These are phyloP conservation scores for Phascolomyces articulosus DNA, from an alignment of 371 early-diverging fungal genomes.

Conservation along the genomic window DNA sequence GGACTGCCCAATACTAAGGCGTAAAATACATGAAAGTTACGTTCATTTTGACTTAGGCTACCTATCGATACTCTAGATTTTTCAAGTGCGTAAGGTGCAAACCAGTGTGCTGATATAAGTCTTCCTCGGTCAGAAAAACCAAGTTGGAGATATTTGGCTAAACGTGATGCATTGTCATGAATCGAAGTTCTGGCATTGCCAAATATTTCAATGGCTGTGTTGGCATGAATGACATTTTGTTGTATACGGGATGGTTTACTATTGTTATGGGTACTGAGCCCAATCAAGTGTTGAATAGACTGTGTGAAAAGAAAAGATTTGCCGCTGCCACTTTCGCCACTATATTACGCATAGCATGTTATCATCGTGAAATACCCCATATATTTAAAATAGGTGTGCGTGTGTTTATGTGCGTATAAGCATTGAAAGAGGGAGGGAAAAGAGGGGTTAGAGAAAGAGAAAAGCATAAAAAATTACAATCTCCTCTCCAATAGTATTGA, in stretches of 20 bases:
- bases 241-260: slow-evolving; percentile 69
- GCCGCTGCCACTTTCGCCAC: slow-evolving; percentile 89
- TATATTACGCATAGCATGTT: slow-evolving; percentile 26
- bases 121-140: slow-evolving; percentile 87
- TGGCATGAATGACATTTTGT: slow-evolving; percentile 68
- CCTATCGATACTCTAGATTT: slow-evolving; percentile 68
- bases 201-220: slow-evolving; percentile 77
- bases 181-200: slow-evolving; percentile 77
- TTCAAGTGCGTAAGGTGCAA: slow-evolving; percentile 88
- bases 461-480: background rate
- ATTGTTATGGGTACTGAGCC: slow-evolving; percentile 75
- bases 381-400: too few relatives aligned
- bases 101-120: slow-evolving; percentile 82
- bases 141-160: slow-evolving; percentile 83
- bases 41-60: slow-evolving; percentile 43
- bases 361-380: background rate
- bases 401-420: too few relatives aligned
- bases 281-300: slow-evolving; percentile 69
- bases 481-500: background rate
- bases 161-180: slow-evolving; percentile 85
- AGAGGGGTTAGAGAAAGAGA: background rate
- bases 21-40: slow-evolving; percentile 94
- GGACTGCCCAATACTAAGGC: slow-evolving; percentile 59
- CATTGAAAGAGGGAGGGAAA: too few relatives aligned
- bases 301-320: slow-evolving; percentile 74